Percentiles rank a stretch among this genome's conserved stretches.
phyloP scores from a whole-genome alignment of 2,329 filamentous ascomycete species.

The Orbilia ellipsospora region DNA sequence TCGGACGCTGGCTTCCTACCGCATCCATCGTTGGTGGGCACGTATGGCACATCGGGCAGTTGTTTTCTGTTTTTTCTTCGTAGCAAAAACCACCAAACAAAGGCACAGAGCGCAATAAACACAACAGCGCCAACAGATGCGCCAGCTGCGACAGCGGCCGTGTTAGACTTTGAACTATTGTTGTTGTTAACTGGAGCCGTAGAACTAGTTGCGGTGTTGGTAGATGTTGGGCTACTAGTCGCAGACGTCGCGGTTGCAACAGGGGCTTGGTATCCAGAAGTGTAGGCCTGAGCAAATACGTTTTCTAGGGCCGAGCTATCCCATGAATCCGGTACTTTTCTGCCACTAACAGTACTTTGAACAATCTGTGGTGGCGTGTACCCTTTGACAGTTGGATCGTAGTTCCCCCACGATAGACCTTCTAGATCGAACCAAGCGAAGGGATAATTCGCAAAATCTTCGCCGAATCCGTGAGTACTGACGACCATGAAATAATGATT shows the following conservation, averaged over 20 bases:
- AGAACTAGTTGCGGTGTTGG: not conserved
- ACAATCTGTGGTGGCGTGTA: constrained; percentile 38
- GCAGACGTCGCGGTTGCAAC: constrained; percentile 12
- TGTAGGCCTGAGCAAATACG: constrained; percentile 37
- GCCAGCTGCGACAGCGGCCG: constrained; percentile 28
- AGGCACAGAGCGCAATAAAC: constrained; percentile 7
- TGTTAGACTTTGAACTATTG: constrained; percentile 18
- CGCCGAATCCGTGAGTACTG: constrained; percentile 34
- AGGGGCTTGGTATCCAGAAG: constrained; percentile 24
- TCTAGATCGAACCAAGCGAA: constrained; percentile 32
- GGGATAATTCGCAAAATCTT: constrained; percentile 19
- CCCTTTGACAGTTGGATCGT: constrained; percentile 16
- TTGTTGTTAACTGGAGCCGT: not conserved
- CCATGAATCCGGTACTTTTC: constrained; percentile 28
- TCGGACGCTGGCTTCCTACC: not conserved
- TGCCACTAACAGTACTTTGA: constrained; percentile 24
- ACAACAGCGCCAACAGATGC: constrained; percentile 22
- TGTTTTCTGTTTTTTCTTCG: constrained; percentile 13
- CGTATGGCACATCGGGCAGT: constrained; percentile 15
- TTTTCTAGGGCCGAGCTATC: constrained; percentile 25
- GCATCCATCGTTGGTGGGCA: not conserved
- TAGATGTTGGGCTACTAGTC: constrained; percentile 2
- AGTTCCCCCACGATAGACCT: constrained; percentile 15
- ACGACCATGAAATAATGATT: constrained; percentile 40
- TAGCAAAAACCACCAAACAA: constrained; percentile 25